These are phyloP conservation scores for Geotrichum fermentans DNA, from an alignment of 1,139 yeast species.

Conservation along the genomic window DNA sequence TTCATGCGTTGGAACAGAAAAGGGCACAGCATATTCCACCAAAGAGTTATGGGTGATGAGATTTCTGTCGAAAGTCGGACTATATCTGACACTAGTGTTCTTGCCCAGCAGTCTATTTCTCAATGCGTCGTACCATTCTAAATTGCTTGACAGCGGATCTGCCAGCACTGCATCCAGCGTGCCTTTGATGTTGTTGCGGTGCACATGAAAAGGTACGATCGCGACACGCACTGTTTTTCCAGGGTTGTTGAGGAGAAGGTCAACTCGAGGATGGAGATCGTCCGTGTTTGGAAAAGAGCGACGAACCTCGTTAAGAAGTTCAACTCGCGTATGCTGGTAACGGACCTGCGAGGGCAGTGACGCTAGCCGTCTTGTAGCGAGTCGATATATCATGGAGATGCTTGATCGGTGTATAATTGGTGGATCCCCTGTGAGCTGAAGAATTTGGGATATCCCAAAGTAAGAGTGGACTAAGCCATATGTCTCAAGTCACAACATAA, in stretches of 20 bases:
- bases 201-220: constrained; percentile 31
- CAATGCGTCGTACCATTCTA: constrained; percentile 34
- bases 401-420: background rate
- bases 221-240: constrained; percentile 25
- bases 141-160: constrained; percentile 38
- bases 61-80: constrained; percentile 31
- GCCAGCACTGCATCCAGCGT: constrained; percentile 35
- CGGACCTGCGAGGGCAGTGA: background rate
- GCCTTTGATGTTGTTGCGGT: constrained; percentile 28
- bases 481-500: too few species aligned
- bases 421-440: background rate
- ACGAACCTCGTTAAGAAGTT: constrained; percentile 6
- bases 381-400: constrained; percentile 2
- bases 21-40: constrained; percentile 38
- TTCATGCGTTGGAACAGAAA: constrained; percentile 22
- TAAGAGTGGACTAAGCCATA: too few species aligned
- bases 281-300: constrained; percentile 11
- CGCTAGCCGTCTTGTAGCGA: background rate
- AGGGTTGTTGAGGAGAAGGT: constrained; percentile 15
- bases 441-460: too few species aligned
- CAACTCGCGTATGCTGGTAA: background rate
- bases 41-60: constrained; percentile 37
- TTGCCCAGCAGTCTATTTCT: constrained; percentile 33
- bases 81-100: constrained; percentile 34
- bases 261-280: constrained; percentile 27